Evolutionary conservation across 2,329 filamentous ascomycete species (phyloP).

Genomic region (Fusarium nodosum): DNA sequence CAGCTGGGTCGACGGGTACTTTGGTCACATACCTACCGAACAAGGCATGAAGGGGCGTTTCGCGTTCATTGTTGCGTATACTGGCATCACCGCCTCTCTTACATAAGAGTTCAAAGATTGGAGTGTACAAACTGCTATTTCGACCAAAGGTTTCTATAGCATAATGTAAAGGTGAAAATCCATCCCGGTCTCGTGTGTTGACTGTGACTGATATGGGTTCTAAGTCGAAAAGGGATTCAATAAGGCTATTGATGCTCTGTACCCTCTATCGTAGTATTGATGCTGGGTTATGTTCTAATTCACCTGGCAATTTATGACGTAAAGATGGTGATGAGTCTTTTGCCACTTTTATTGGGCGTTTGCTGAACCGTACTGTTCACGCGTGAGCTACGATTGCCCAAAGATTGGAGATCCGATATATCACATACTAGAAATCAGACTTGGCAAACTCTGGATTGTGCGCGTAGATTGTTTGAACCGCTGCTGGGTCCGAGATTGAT

Average conservation of each 20-base stretch:
- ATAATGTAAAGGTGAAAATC: not conserved
- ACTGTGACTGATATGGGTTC: not conserved
- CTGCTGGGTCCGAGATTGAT: too few species aligned
- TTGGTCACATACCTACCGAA: not conserved
- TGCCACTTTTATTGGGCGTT: too few species aligned
- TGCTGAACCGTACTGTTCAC: too few species aligned
- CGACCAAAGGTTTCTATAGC: not conserved
- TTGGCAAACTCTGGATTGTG: too few species aligned
- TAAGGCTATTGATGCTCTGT: not conserved
- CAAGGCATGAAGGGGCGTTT: constrained; percentile 3
- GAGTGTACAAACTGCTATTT: not conserved
- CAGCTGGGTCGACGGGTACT: constrained; percentile 1
- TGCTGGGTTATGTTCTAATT: not conserved
- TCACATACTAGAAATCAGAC: too few species aligned
- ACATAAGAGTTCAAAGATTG: not conserved
- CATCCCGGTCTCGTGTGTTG: not conserved
- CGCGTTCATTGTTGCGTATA: not conserved
- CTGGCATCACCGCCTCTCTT: constrained; percentile 5
- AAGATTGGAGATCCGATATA: too few species aligned
- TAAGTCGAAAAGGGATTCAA: not conserved
- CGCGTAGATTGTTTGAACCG: too few species aligned
- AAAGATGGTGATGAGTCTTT: too few species aligned
- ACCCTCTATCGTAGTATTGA: not conserved
- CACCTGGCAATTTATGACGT: not conserved
- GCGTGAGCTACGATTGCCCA: too few species aligned